Percentiles rank a stretch among this genome's conserved stretches.
phyloP scores from a whole-genome alignment of 192 early-diverging fungal genomes.

The Umbelopsis ramanniana region DNA sequence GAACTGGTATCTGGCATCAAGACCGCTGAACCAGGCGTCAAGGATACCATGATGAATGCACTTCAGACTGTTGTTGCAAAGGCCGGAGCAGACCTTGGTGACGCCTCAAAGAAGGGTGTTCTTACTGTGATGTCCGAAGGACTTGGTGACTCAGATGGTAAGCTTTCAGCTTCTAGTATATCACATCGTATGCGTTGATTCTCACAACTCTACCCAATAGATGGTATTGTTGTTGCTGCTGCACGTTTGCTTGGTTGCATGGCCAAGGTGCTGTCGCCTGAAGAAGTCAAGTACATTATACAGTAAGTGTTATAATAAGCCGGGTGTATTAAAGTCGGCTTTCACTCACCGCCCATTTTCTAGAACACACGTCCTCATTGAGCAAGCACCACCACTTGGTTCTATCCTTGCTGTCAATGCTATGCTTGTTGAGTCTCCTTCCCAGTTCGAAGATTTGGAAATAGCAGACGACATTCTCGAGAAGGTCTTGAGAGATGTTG shows the following conservation, averaged over 20 bases:
- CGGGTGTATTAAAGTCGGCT: no score
- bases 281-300: slow-evolving; percentile 18
- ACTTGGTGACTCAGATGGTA: slow-evolving; percentile 51
- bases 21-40: slow-evolving; percentile 60
- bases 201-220: not conserved
- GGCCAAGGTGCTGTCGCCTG: not conserved
- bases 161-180: not conserved
- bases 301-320: not conserved
- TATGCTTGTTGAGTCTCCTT: slow-evolving; percentile 51
- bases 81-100: slow-evolving; percentile 62
- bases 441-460: slow-evolving; percentile 45
- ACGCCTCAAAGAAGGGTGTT: slow-evolving; percentile 62
- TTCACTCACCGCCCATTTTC: not conserved
- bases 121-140: slow-evolving; percentile 62
- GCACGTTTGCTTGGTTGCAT: slow-evolving; percentile 14
- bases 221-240: slow-evolving; percentile 7
- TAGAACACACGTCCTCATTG: slow-evolving; percentile 42
- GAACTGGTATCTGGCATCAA: slow-evolving; percentile 75
- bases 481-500: slow-evolving; percentile 4
- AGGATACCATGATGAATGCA: slow-evolving; percentile 74
- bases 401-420: slow-evolving; percentile 53
- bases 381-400: slow-evolving; percentile 36
- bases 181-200: no score
- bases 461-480: slow-evolving; percentile 41
- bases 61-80: slow-evolving; percentile 72